phyloP scores from a whole-genome alignment of 768 basidiomycete genomes.

The Leccinellum rugosiceps region DNA sequence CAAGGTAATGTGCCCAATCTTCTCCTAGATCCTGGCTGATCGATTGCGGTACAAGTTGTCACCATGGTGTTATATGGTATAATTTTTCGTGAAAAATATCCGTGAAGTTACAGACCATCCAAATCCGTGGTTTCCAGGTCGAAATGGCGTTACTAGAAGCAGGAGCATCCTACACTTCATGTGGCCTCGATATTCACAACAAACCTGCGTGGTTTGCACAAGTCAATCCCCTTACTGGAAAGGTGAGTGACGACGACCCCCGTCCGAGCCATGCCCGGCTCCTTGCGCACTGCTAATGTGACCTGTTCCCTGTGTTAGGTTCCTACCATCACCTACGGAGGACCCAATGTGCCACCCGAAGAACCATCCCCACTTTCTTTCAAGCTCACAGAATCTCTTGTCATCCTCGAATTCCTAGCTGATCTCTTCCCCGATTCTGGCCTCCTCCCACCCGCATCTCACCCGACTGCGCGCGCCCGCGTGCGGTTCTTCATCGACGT shows the following conservation, averaged over 20 bases:
- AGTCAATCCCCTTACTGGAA: slow-evolving; percentile 57
- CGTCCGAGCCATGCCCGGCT: no score
- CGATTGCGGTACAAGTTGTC: slow-evolving; percentile 38
- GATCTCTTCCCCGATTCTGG: not conserved
- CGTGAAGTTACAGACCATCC: not conserved
- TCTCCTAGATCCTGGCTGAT: not conserved
- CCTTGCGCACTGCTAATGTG: no score
- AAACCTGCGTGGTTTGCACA: slow-evolving; percentile 68
- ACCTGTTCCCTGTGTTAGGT: not conserved
- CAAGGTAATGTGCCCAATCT: slow-evolving; percentile 32
- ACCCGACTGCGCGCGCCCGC: not conserved
- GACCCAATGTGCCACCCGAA: not conserved
- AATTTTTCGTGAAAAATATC: slow-evolving; percentile 8
- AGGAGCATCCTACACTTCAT: slow-evolving; percentile 44
- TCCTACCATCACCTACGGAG: not conserved
- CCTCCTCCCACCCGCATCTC: not conserved
- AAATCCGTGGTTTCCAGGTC: slow-evolving; percentile 31
- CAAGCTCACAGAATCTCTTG: not conserved
- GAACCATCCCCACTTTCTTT: not conserved
- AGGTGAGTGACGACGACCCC: slow-evolving; percentile 37
- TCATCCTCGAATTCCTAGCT: not conserved
- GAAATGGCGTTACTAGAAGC: slow-evolving; percentile 60
- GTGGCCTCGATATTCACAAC: slow-evolving; percentile 54
- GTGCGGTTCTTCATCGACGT: not conserved
- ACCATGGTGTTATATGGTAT: slow-evolving; percentile 53